Evolutionary conservation across 805 yeast genomes (phyloP).

Genomic region (Lipomyces kockii): DNA sequence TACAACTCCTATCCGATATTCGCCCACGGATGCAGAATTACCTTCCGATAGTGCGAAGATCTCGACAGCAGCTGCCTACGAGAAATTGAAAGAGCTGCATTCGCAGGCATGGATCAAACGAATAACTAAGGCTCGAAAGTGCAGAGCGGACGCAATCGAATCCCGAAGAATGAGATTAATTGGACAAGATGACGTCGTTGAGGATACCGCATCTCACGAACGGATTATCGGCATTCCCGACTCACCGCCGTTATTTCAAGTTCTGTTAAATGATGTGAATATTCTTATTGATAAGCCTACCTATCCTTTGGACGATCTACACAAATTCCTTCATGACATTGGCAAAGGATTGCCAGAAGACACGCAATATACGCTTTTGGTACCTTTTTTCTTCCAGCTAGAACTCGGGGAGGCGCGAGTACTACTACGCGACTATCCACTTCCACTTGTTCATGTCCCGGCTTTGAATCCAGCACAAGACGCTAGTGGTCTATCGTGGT

Average conservation of each 20-base stretch:
- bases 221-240: constrained; percentile 54
- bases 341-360: constrained; percentile 86
- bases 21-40: constrained; percentile 33
- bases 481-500: constrained; percentile 42
- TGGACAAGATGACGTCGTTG: constrained; percentile 47
- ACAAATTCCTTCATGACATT: constrained; percentile 65
- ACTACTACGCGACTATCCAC: constrained; percentile 82
- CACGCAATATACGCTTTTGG: constrained; percentile 64
- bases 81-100: constrained; percentile 53
- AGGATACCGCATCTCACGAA: constrained; percentile 51
- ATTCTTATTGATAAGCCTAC: constrained; percentile 56
- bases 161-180: constrained; percentile 42
- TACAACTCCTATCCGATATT: constrained; percentile 25
- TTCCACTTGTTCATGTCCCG: constrained; percentile 81
- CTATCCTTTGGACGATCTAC: constrained; percentile 56
- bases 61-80: constrained; percentile 44
- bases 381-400: constrained; percentile 67
- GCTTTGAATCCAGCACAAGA: constrained; percentile 48
- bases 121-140: constrained; percentile 50
- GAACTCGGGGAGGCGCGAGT: constrained; percentile 64
- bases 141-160: constrained; percentile 47
- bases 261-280: constrained; percentile 55
- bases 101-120: constrained; percentile 74
- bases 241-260: constrained; percentile 59
- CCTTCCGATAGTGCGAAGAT: constrained; percentile 35